Conservation (phyloP, 1,139 yeast species). For the Suhomyces chickasaworum region DNA sequence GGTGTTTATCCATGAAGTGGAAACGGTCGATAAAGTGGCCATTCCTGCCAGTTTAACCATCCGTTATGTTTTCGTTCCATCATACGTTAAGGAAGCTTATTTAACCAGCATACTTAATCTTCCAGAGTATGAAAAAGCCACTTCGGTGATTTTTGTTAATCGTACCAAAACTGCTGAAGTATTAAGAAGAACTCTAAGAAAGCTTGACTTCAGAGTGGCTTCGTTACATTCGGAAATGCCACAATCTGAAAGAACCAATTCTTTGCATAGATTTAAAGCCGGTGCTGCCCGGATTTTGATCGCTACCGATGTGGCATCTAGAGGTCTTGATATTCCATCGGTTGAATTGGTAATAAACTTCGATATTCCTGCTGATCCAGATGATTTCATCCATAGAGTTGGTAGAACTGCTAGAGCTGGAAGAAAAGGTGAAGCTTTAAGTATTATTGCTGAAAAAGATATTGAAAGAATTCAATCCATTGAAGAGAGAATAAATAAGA, state of each 20-base stretch:
- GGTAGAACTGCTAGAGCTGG: constrained; percentile 99
- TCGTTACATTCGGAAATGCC: constrained; percentile 95
- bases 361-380: constrained; percentile 95
- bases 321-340: constrained; percentile 95
- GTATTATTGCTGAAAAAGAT: constrained; percentile 84
- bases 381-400: constrained; percentile 95
- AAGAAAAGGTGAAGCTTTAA: constrained; percentile 54
- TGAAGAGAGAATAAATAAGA: constrained; percentile 78
- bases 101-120: constrained; percentile 66
- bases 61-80: constrained; percentile 63
- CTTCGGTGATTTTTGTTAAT: constrained; percentile 87
- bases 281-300: constrained; percentile 89
- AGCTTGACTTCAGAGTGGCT: constrained; percentile 77
- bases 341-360: constrained; percentile 88
- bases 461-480: constrained; percentile 79
- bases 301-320: constrained; percentile 95
- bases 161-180: constrained; percentile 89
- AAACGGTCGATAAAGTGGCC: constrained; percentile 67
- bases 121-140: constrained; percentile 62
- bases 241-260: constrained; percentile 85
- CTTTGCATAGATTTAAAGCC: constrained; percentile 89
- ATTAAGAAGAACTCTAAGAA: constrained; percentile 70
- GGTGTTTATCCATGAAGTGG: constrained; percentile 82
- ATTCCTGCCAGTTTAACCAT: constrained; percentile 74
- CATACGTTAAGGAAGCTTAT: constrained; percentile 89